Percentiles rank a stretch among this genome's conserved stretches.
Conservation (phyloP, 768 basidiomycete genomes). For the Mrakia frigida region DNA sequence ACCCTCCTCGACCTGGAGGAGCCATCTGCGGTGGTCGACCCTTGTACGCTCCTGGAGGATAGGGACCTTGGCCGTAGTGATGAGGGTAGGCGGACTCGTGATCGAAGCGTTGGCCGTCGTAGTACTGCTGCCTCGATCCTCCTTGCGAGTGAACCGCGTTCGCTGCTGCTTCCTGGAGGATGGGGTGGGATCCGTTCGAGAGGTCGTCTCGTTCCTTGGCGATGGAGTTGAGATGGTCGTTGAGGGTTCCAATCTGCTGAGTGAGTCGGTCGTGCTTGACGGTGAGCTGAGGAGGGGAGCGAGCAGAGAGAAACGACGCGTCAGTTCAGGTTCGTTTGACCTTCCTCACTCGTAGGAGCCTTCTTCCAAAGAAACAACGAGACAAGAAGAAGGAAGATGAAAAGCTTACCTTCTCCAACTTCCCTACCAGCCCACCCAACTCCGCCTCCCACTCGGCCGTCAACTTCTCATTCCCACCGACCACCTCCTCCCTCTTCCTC, state of each 20-base stretch:
- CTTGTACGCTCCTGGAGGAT: background rate
- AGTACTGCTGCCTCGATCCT: background rate
- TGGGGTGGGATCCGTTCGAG: constrained; percentile 24
- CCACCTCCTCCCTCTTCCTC: constrained; percentile 22
- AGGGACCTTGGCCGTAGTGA: constrained; percentile 1
- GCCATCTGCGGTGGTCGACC: constrained; percentile 9
- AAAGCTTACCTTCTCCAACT: constrained; percentile 25
- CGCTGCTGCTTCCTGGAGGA: constrained; percentile 20
- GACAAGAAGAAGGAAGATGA: no score
- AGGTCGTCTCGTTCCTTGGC: constrained; percentile 26
- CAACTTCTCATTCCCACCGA: constrained; percentile 16
- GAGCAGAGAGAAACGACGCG: background rate
- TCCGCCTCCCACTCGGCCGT: constrained; percentile 23
- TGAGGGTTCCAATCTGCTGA: constrained; percentile 10
- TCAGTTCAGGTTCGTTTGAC: background rate
- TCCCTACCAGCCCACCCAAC: constrained; percentile 6
- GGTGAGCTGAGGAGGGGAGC: constrained; percentile 17
- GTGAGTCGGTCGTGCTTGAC: constrained; percentile 29
- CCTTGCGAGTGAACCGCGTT: background rate
- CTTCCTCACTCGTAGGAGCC: no score
- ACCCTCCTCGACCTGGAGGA: constrained; percentile 4
- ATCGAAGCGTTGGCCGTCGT: background rate
- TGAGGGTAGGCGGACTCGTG: constrained; percentile 1
- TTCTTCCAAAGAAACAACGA: no score
- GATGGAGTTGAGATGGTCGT: constrained; percentile 22